Evolutionary conservation across 768 basidiomycete species (phyloP), one percentile per base, ranked within the genome.

Genomic region (Lentinula guzmanii): DNA sequence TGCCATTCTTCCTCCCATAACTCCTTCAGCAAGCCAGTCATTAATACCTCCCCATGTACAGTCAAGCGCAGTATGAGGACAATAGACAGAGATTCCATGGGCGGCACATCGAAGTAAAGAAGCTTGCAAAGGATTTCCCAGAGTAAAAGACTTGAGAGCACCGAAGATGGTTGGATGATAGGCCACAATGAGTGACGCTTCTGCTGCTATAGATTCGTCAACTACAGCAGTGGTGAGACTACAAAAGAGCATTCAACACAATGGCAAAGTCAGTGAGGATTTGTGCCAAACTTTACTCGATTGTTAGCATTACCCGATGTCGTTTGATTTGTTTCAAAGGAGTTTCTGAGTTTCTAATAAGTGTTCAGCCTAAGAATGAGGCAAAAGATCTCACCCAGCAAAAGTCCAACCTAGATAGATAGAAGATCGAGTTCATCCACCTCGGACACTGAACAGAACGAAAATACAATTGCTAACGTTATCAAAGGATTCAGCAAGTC

Each of bases 401-500:
- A 74, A 37, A 91, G 73, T 60, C 90, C 90, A 58, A 90, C 87
- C 90, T 91, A 67, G 31, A 68, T 56, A 65, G 58, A 56, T 50
- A 54, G n/a, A 13, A 46, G 60, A 53, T 65, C 53, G 60, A 52
- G 34, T 43, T 18, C 10, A 3, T 41, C 18, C 43, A 51, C 28
- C 13, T 31, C 18, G 58, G 13, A 51, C 55, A 11, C 41, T 13
- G 37, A 39, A 6, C 28, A 28, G 28, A 39, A 39, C 13, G 37
- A 13, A 39, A 13, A 39, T 39, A 57, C 4, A 24, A 33, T 57
- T 58, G 75, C 90, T 75, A 65, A 97, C 95, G 74, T 98, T 98
- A 69, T 98, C 95, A 94, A 95, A 98, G 63, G 82, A 84, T 65
- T 90, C 94, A 16, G 95, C 95, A 7, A 97, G 79, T 41, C 84